Base-by-base conservation (phyloP, 768 basidiomycete genomes). In the Tricholoma flavovirens region DNA sequence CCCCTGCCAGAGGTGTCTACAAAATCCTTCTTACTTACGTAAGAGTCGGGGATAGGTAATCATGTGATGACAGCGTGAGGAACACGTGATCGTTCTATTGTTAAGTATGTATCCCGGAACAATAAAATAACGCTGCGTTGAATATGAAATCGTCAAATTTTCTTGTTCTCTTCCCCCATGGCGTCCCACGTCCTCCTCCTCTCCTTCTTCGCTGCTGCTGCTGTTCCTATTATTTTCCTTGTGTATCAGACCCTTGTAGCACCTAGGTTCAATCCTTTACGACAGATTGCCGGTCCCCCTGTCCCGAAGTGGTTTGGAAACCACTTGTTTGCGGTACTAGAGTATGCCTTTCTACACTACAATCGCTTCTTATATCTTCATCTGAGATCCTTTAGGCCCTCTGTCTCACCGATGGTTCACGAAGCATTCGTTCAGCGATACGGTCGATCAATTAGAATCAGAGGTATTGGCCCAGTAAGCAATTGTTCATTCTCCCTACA, bases 401-500 rank as follows among this genome's bases (percentile, higher is more conserved):
- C 70, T 71, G 24, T 68, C 11, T 87, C 86, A 4, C 77, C 79
- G 7, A 73, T 62, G 59, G 76, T 75, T 1, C 80, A 88, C 58
- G 81, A 84, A 42, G 61, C 67, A 9, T 80, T 80, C 53, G 77
- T 82, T 7, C 65, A 77, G 57, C 74, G 75, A 52, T 89, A 87
- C 64, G 90, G 90, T 3, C 78, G 86, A 56, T 84, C 81, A 49
- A 77, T 91, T 40, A 81, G 85, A 35, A 78, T 92, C 51, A 78
- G 81, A 46, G 90, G 89, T 3, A 57, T 86, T 11, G 79, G 80
- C 48, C 85, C 86, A 51, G 89, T 90, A 70, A 58, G 88, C 77
- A n/a, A 45, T 17, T 30, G n/a, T 17, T 29, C 45, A n/a, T 49
- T 49, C 17, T 29, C 2, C 30, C 15, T 30, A n/a, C 43, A 22